Evolutionary conservation across 1,139 yeast genomes (phyloP).

Genomic region (Taiozyma onychis): DNA sequence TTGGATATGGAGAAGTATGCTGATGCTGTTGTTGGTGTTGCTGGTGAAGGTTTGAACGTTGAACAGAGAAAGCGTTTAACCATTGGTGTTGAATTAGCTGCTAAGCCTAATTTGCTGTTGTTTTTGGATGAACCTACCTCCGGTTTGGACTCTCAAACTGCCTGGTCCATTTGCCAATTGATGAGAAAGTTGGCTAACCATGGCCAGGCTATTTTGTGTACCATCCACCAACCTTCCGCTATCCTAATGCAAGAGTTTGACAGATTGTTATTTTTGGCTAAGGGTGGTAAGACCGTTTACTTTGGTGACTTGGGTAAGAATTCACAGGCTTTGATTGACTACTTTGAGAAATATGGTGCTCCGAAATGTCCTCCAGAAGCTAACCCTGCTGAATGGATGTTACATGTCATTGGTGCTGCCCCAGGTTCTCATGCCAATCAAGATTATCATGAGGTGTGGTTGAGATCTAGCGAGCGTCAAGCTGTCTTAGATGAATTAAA

Average conservation of each 20-base stretch:
- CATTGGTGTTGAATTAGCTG: slow-evolving; percentile 82
- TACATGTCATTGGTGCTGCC: slow-evolving; percentile 78
- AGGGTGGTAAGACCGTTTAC: slow-evolving; percentile 75
- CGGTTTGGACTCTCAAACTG: slow-evolving; percentile 86
- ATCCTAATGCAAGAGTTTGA: slow-evolving; percentile 32
- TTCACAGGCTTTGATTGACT: slow-evolving; percentile 53
- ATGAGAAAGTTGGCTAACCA: slow-evolving; percentile 69
- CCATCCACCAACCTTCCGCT: slow-evolving; percentile 57
- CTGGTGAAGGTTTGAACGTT: slow-evolving; percentile 75
- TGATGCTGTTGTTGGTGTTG: slow-evolving; percentile 79
- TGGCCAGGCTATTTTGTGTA: slow-evolving; percentile 72
- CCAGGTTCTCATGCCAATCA: slow-evolving; percentile 69
- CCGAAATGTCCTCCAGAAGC: slow-evolving; percentile 46
- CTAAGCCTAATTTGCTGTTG: slow-evolving; percentile 72
- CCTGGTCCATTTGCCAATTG: slow-evolving; percentile 78
- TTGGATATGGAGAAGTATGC: slow-evolving; percentile 71
- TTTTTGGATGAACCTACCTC: slow-evolving; percentile 91
- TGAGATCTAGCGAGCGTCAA: slow-evolving; percentile 46
- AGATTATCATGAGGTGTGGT: slow-evolving; percentile 68
- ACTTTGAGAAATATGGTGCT: slow-evolving; percentile 69
- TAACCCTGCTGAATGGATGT: slow-evolving; percentile 86
- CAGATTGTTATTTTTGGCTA: slow-evolving; percentile 61
- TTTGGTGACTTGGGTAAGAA: slow-evolving; percentile 74
- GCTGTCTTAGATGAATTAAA: slow-evolving; percentile 38
- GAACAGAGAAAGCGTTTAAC: slow-evolving; percentile 84